Evolutionary conservation across 106 monocot species (phyloP).

Genomic region (Alisma plantagoaquatica): DNA sequence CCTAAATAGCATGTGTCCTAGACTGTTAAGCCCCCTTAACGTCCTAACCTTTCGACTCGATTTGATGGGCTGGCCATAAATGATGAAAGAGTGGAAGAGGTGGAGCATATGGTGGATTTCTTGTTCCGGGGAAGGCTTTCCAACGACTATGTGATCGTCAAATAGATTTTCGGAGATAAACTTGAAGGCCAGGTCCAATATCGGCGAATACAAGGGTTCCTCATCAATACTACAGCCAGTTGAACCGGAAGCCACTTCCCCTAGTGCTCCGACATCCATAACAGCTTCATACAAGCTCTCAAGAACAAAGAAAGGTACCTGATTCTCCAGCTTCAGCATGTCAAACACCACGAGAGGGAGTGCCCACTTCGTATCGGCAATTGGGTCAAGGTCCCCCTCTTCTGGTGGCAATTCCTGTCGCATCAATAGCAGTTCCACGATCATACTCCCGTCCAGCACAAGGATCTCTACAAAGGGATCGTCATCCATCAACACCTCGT

Average conservation of each 20-base stretch:
- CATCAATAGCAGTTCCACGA: background rate
- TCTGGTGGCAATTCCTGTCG: background rate
- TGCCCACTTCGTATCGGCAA: background rate
- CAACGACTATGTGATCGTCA: too few relatives aligned
- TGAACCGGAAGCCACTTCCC: too few relatives aligned
- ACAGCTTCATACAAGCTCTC: constrained; percentile 6
- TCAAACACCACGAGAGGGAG: constrained; percentile 3
- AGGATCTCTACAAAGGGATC: constrained; percentile 8
- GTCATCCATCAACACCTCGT: background rate
- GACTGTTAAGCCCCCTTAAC: too few relatives aligned
- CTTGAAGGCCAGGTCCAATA: too few relatives aligned
- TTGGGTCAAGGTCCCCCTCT: background rate
- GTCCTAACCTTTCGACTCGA: too few relatives aligned
- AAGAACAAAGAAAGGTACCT: constrained; percentile 22
- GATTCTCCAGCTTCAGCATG: constrained; percentile 23
- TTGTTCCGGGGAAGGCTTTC: too few relatives aligned
- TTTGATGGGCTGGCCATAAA: too few relatives aligned
- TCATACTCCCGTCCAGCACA: constrained; percentile 4
- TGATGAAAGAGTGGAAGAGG: constrained; percentile 1
- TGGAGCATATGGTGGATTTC: constrained; percentile 10
- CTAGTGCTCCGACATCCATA: too few relatives aligned
- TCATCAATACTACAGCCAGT: too few relatives aligned
- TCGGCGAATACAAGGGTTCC: background rate
- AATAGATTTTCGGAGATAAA: too few relatives aligned
- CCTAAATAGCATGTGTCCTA: too few relatives aligned